phyloP scores from a whole-genome alignment of 2,329 filamentous ascomycete genomes.

The Mycosphaerella sp. region DNA sequence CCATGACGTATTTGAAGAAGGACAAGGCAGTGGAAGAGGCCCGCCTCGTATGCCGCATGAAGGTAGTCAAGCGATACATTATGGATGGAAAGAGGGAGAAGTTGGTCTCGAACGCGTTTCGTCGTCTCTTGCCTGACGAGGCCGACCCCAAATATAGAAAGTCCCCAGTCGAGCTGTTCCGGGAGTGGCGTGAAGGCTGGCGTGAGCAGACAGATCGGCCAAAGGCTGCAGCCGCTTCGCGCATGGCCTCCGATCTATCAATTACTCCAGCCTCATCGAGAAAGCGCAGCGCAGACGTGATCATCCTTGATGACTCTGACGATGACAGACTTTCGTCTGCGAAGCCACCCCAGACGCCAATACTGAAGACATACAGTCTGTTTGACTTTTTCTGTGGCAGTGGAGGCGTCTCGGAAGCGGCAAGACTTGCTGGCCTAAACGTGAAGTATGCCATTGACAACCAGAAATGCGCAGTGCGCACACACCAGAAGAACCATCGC shows the following conservation, averaged over 20 bases:
- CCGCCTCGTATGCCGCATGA: slow-evolving; percentile 50
- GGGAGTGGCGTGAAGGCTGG: not conserved
- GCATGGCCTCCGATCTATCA: no score
- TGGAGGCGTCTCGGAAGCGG: slow-evolving; percentile 64
- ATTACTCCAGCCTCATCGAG: not conserved
- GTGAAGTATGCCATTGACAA: slow-evolving; percentile 53
- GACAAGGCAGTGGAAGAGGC: slow-evolving; percentile 29
- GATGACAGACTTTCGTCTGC: not conserved
- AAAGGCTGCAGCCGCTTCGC: no score
- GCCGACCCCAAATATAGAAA: not conserved
- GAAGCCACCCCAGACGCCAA: no score
- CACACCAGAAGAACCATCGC: slow-evolving; percentile 55
- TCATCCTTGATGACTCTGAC: not conserved
- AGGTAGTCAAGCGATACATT: slow-evolving; percentile 33
- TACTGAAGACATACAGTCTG: not conserved
- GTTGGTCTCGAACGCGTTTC: slow-evolving; percentile 2
- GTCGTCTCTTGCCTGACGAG: not conserved
- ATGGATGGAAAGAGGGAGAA: not conserved
- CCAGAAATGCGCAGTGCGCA: slow-evolving; percentile 49
- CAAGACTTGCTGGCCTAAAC: slow-evolving; percentile 51
- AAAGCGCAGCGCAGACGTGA: not conserved
- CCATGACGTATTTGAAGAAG: slow-evolving; percentile 2
- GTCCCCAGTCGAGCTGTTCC: not conserved
- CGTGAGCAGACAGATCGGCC: no score
- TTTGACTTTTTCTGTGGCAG: slow-evolving; percentile 64